Base-by-base conservation (phyloP, 306 rosid genomes). In the Fagus sylvatica region DNA sequence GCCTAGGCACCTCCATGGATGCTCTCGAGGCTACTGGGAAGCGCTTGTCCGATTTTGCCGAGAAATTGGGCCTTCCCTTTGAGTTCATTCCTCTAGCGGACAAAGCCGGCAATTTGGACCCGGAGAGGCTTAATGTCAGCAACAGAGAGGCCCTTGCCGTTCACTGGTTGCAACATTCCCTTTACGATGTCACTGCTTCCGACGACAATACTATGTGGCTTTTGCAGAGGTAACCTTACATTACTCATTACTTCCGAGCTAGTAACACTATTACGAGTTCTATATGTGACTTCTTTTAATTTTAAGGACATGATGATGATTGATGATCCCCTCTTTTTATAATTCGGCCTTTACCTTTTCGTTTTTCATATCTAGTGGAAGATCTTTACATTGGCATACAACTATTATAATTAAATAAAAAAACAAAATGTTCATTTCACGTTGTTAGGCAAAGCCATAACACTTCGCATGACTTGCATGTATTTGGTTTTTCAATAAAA, bases 141-240 rank as follows among this genome's bases (percentile, higher is more conserved):
- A 91, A 93, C 71, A 76, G 94, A 15, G 99, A 95, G 77, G 99
- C 97, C 61, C 96, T 95, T n/a, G 99, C 99, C 49, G 98, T 93
- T 3, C 99, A 95, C 62, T 95, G 99, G 99, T 69, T 95, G 87
- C 98, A 95, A 79, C 99, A 95, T 86, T 93, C 99, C 9, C 93
- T 95, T 48, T 95, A 95, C 72, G 99, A 95, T 78, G 97, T 95
- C 76, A 95, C 97, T 30, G 99, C 98, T 39, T 93, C 98, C 46
- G 99, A 95, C 78, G 76, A 90, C 62, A 95, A 91, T 66, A 93
- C 93, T 34, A 89, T 95, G 3, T 90, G 97, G 96, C 99, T 95
- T 79, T 80, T 95, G 87, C 98, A 95, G 78, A 91, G 99, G 99
- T 95, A 78, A 9, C 28, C 28, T 22, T 22, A 22, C 28, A 22